These are phyloP conservation scores for Cryptococcus sp. DNA, from an alignment of 1,284 basidiomycete species.

Conservation along the genomic window DNA sequence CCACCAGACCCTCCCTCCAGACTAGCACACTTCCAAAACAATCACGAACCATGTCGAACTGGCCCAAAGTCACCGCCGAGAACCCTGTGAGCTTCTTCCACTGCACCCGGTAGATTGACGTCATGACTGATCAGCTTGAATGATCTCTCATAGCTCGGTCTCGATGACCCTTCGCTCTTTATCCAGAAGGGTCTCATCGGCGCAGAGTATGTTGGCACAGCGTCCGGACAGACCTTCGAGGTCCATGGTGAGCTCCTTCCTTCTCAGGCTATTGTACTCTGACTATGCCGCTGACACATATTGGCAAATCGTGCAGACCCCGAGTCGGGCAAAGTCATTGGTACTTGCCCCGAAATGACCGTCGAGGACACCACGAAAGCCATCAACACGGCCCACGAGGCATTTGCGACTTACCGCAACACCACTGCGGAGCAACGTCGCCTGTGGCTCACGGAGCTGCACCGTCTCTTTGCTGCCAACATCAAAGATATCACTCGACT, in stretches of 20 bases:
- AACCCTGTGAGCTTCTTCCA: constrained; percentile 38
- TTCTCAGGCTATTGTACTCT: background rate
- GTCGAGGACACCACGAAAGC: constrained; percentile 76
- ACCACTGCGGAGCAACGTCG: constrained; percentile 60
- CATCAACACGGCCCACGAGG: constrained; percentile 71
- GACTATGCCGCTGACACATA: background rate
- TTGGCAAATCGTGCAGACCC: constrained; percentile 63
- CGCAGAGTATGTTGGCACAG: constrained; percentile 80
- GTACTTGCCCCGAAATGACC: constrained; percentile 82
- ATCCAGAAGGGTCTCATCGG: constrained; percentile 75
- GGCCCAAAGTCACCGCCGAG: constrained; percentile 44
- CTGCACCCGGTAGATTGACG: too few species aligned
- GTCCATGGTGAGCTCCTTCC: constrained; percentile 68
- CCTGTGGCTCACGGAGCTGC: constrained; percentile 34
- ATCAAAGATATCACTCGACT: constrained; percentile 47
- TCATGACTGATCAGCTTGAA: background rate
- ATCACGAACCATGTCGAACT: constrained; percentile 39
- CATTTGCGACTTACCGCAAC: constrained; percentile 77
- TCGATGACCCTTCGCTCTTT: constrained; percentile 74
- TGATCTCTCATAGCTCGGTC: constrained; percentile 43
- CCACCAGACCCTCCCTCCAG: background rate
- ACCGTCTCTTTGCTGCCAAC: constrained; percentile 37
- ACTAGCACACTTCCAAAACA: background rate
- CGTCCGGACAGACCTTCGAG: constrained; percentile 67
- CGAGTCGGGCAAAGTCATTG: constrained; percentile 74